These are phyloP conservation scores for Suillus bovinus DNA, from an alignment of 768 basidiomycete species.

Conservation along the genomic window DNA sequence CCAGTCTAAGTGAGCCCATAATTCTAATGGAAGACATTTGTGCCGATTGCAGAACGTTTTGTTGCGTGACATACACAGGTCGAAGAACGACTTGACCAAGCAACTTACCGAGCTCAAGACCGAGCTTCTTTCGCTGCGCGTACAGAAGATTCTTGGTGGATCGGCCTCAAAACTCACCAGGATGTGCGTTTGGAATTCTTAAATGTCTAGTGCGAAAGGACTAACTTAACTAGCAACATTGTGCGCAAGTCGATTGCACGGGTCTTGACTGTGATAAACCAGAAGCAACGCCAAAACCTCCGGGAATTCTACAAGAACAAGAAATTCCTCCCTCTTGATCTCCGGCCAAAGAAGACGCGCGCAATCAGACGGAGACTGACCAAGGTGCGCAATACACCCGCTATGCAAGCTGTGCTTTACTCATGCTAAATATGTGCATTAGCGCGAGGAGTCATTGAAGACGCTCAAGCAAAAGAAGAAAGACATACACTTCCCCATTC, in stretches of 20 bases:
- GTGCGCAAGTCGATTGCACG: slow-evolving; percentile 99
- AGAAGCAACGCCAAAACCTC: slow-evolving; percentile 94
- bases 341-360: slow-evolving; percentile 96
- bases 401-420: not conserved
- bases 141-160: slow-evolving; percentile 97
- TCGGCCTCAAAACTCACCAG: slow-evolving; percentile 94
- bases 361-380: slow-evolving; percentile 96
- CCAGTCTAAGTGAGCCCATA: slow-evolving; percentile 79
- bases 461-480: slow-evolving; percentile 95
- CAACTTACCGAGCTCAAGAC: slow-evolving; percentile 93
- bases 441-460: slow-evolving; percentile 85
- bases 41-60: slow-evolving; percentile 13
- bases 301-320: slow-evolving; percentile 98
- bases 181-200: slow-evolving; percentile 65
- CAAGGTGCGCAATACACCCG: slow-evolving; percentile 53
- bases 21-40: not conserved
- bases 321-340: slow-evolving; percentile 96
- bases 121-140: slow-evolving; percentile 91
- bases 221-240: slow-evolving; percentile 58
- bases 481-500: slow-evolving; percentile 87
- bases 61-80: slow-evolving; percentile 48
- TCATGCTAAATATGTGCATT: slow-evolving; percentile 14
- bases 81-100: slow-evolving; percentile 95
- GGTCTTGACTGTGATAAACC: slow-evolving; percentile 97
- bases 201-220: not conserved